Percentiles rank a stretch among this genome's conserved stretches.
phyloP scores from a whole-genome alignment of 2,329 filamentous ascomycete genomes.

The Arthrobotrys pseudoclavata region DNA sequence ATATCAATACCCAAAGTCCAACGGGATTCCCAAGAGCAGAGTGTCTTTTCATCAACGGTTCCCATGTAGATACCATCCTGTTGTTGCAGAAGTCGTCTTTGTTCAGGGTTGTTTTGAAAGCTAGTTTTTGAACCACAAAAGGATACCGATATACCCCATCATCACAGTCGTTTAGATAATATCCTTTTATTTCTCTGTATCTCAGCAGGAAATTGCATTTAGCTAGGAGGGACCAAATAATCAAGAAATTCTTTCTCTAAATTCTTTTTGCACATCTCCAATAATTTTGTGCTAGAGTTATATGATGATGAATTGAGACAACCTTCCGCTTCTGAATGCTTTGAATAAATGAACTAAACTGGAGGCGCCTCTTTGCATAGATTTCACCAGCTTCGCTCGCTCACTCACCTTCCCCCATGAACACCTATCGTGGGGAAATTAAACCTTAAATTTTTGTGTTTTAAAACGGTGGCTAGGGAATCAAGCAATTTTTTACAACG shows the following conservation, averaged over 20 bases:
- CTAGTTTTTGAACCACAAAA: conserved; percentile 23
- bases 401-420: conserved; percentile 2
- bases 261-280: background rate
- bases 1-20: conserved; percentile 21
- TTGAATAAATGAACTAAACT: background rate
- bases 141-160: conserved; percentile 55
- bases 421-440: conserved; percentile 2
- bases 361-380: background rate
- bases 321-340: conserved; percentile 3
- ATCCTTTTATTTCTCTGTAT: background rate
- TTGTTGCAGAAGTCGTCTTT: conserved; percentile 21
- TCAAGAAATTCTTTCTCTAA: background rate
- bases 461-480: background rate
- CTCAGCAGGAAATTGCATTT: background rate
- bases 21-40: background rate
- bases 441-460: background rate
- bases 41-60: conserved; percentile 16
- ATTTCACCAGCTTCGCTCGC: conserved; percentile 14
- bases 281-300: background rate
- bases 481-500: conserved; percentile 9
- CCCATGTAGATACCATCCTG: conserved; percentile 54
- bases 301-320: background rate
- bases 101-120: conserved; percentile 12
- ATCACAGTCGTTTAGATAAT: conserved; percentile 54
- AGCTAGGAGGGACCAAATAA: conserved; percentile 1